Percentiles rank a stretch among this genome's conserved stretches.
These are phyloP conservation scores for Microdochium trichocladiopsis DNA, from an alignment of 2,329 filamentous ascomycete species.

Conservation along the genomic window DNA sequence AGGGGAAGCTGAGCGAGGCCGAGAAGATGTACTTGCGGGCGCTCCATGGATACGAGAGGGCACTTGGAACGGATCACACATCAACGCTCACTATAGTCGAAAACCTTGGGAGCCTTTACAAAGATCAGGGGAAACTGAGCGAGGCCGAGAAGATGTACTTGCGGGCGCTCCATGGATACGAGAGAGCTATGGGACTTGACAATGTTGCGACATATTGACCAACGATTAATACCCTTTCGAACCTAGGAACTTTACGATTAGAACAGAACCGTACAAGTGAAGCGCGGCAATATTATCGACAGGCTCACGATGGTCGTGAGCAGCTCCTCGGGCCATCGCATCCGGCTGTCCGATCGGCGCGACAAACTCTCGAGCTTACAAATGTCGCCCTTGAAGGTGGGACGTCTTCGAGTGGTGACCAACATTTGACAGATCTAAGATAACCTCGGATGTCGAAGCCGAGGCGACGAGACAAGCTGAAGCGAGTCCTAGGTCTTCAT, in stretches of 20 bases:
- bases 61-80: slow-evolving; percentile 4
- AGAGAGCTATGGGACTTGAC: neutral
- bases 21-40: no score
- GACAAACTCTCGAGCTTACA: neutral
- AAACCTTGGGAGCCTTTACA: slow-evolving; percentile 8
- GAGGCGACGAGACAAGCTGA: no score
- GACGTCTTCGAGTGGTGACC: neutral
- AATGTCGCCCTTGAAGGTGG: neutral
- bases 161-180: no score
- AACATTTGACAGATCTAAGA: neutral
- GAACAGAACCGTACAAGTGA: neutral
- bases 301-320: no score
- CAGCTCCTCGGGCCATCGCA: no score
- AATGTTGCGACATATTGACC: neutral
- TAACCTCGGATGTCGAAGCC: no score
- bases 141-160: no score
- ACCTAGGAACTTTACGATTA: neutral
- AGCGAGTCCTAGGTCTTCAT: no score
- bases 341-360: no score
- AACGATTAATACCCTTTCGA: neutral
- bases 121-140: slow-evolving; percentile 3
- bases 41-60: no score
- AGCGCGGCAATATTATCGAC: no score
- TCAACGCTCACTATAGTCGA: slow-evolving; percentile 10
- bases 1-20: no score